Evolutionary conservation across 2,329 filamentous ascomycete species (phyloP), one percentile per base, ranked within the genome.

Genomic region (Orbilia ellipsospora): DNA sequence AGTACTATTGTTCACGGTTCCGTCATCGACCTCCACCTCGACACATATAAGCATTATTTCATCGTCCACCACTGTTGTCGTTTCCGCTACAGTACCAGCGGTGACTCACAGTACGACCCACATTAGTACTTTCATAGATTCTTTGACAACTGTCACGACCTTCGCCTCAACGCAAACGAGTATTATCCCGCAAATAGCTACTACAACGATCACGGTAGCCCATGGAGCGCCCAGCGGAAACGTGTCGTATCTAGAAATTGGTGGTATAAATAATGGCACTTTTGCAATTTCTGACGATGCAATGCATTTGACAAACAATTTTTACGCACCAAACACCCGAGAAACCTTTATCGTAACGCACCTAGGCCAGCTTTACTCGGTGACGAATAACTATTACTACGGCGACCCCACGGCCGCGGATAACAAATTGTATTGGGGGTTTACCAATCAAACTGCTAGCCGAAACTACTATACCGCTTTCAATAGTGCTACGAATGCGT

Each of bases 371-470:
- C 44, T 62, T 13, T 62, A 62, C 36, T 62, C 57, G 10, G 57
- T 62, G 4, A 62, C 57, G 2, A 51, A 62, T 18, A 62, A 62
- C 13, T 62, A 48, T 13, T 62, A 62, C n/a, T 62, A 62, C 44
- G 57, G 57, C 4, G 57, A 62, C 20, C 44, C 57, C 3, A 62
- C 57, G 7, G 45, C 44, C 7, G 57, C 44, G 2, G 57, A 51
- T 13, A 62, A 62, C 20, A 62, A 51, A 20, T 42, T 62, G 2
- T 62, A 48, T 26, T 62, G 50, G 61, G 50, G 61, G 16, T 55
- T 26, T 15, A 65, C 62, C 13, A 65, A 56, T 16, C 1, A 7
- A 31, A 56, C 62, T 6, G 50, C 62, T 6, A 56, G 62, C 48
- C 4, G 36, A 18, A 65, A 56, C 20, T 65, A 55, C 18, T 65